These are phyloP conservation scores for Melampsora americana DNA, from an alignment of 1,284 basidiomycete species.

Conservation along the genomic window DNA sequence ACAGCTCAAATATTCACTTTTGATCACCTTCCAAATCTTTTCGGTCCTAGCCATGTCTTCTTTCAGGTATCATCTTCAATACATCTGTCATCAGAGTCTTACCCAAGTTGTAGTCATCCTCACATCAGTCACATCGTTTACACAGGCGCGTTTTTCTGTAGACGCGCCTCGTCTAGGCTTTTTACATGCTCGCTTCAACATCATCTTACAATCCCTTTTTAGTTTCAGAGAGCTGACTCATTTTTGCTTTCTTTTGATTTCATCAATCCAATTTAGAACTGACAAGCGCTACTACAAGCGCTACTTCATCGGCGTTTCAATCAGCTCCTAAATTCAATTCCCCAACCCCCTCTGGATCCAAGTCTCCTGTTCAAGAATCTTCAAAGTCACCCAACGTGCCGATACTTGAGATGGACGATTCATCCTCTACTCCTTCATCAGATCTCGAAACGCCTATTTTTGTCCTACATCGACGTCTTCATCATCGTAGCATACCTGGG, in stretches of 20 bases:
- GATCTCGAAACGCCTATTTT: conserved; percentile 9
- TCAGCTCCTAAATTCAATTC: neutral
- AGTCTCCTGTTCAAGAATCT: neutral
- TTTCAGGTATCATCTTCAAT: too few species aligned
- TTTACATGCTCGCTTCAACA: neutral
- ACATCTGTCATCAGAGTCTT: too few species aligned
- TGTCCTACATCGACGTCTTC: conserved; percentile 32
- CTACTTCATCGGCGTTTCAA: neutral
- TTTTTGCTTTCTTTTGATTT: neutral
- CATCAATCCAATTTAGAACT: neutral
- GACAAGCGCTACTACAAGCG: neutral
- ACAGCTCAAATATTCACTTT: too few species aligned
- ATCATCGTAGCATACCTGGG: neutral
- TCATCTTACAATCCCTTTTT: neutral
- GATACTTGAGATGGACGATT: conserved; percentile 3
- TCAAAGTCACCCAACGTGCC: neutral
- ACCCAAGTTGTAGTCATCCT: neutral
- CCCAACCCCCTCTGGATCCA: neutral
- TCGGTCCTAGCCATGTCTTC: too few species aligned
- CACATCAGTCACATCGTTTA: too few species aligned
- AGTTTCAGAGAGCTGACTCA: neutral
- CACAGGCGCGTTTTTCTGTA: conserved; percentile 2
- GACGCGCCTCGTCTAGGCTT: neutral
- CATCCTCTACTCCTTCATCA: conserved; percentile 2
- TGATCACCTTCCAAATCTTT: too few species aligned